phyloP scores from a whole-genome alignment of 106 monocot genomes.

The Xerophyta viscosa region DNA sequence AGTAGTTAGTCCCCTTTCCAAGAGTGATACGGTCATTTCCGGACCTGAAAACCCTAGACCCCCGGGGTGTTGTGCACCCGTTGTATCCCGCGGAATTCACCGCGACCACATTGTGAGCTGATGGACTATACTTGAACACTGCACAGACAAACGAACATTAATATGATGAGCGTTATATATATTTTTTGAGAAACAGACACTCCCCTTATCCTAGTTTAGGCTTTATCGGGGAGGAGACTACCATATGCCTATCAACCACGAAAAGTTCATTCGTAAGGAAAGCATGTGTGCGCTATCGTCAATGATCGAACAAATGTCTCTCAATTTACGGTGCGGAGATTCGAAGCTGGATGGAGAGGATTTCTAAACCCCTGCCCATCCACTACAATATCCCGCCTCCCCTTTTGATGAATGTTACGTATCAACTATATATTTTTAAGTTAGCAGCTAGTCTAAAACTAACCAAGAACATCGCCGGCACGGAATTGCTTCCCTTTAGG shows the following conservation, averaged over 20 bases:
- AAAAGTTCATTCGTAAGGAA: no score
- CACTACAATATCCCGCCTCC: no score
- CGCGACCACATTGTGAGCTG: slow-evolving; percentile 32
- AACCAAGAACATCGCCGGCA: slow-evolving; percentile 38
- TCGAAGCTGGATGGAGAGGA: no score
- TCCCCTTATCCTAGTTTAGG: no score
- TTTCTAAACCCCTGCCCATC: no score
- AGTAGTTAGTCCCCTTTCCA: slow-evolving; percentile 31
- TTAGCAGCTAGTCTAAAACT: not conserved
- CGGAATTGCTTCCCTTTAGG: slow-evolving; percentile 41
- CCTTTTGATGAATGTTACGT: no score
- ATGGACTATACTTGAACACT: slow-evolving; percentile 40
- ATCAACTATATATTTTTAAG: not conserved
- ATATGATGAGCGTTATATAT: not conserved
- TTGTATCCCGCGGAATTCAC: slow-evolving; percentile 29
- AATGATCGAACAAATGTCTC: no score
- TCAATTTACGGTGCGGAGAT: no score
- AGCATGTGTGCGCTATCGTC: no score
- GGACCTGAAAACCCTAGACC: slow-evolving; percentile 11
- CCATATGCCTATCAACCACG: no score
- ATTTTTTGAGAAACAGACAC: not conserved
- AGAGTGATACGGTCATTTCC: slow-evolving; percentile 33
- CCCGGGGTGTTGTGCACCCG: slow-evolving; percentile 17
- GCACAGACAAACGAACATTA: not conserved
- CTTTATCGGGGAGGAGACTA: no score